Percentiles rank a stretch among this genome's conserved stretches.
Evolutionary conservation across 2,329 filamentous ascomycete genomes (phyloP).

Genomic region (Colletotrichum tofieldiae): DNA sequence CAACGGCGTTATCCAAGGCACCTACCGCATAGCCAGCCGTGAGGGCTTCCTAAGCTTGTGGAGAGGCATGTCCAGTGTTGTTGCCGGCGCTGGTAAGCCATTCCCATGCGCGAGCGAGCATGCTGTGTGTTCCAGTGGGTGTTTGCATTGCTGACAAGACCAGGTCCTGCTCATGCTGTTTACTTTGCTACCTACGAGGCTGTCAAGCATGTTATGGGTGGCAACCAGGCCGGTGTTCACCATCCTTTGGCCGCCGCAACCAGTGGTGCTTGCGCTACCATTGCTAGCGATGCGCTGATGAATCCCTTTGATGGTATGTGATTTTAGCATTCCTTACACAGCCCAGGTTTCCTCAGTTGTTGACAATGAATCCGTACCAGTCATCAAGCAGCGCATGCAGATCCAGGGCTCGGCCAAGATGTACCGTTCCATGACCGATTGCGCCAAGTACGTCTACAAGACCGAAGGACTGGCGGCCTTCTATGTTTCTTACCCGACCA

Average conservation of each 20-base stretch:
- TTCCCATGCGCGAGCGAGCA: not conserved
- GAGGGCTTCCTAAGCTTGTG: conserved; percentile 94
- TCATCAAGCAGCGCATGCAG: conserved; percentile 99
- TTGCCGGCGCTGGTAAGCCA: conserved; percentile 88
- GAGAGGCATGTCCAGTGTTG: conserved; percentile 96
- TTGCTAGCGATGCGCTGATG: conserved; percentile 98
- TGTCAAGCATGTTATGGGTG: conserved; percentile 96
- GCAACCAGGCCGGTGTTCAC: conserved; percentile 88
- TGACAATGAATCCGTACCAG: conserved; percentile 61
- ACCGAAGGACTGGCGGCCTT: conserved; percentile 92
- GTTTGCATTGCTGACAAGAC: conserved; percentile 11
- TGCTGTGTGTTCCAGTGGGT: not conserved
- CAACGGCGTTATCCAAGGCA: conserved; percentile 91
- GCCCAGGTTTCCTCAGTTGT: not conserved
- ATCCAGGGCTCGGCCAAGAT: conserved; percentile 91
- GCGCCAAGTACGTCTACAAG: conserved; percentile 88
- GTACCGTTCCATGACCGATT: conserved; percentile 90
- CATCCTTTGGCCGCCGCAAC: conserved; percentile 94
- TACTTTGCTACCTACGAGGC: conserved; percentile 99
- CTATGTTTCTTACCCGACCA: conserved; percentile 98
- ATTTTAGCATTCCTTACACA: not conserved
- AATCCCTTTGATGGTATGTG: conserved; percentile 95
- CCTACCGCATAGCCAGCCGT: conserved; percentile 90
- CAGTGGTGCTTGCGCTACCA: conserved; percentile 94
- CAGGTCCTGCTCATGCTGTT: conserved; percentile 95